Base-by-base conservation (phyloP, 306 rosid species). In the Cucumis cinereus region DNA sequence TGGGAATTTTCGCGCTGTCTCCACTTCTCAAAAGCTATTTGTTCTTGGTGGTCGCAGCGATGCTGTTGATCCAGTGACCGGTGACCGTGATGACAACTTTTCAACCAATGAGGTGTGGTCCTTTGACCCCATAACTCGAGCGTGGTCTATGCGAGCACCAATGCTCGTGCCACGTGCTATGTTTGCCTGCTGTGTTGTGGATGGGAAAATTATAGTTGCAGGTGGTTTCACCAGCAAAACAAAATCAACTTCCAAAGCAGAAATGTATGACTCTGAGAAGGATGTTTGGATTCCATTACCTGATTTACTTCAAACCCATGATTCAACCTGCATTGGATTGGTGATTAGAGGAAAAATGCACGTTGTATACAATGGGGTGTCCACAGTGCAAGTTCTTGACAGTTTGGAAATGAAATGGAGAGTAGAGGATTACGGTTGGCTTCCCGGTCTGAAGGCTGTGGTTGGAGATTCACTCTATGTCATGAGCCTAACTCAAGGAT, bases 101-200 rank as follows among this genome's bases (percentile, higher is more conserved):
- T 92, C 99, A 30, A 94, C 99, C n/a, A 85, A 89, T 47, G 97
- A 94, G 87, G 97, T 94, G 26, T 94, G 97, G 99, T 94, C 97
- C 28, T 94, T 89, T 60, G 93, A 94, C 63, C 97, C 93, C 13
- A 84, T 92, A 24, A 82, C 80, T 10, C 84, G 93, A 79, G 88
- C 70, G 70, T 94, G 99, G 99, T 70, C 95, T 45, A 82, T 92
- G 35, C 73, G 79, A 50, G 90, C 99, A 52, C 74, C 97, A 43
- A 94, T 94, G 99, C 92, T 89, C 41, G 91, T 92, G 55, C 91
- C 95, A 1, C 97, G 96, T 74, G 82, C 90, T 20, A 89, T 90
- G 97, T 94, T 94, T 80, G 97, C 99, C 1, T 94, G 99, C 78
- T 90, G 97, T 79, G 89, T 85, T 83, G 83, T 92, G 87, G 92